Base-by-base conservation (phyloP, 225 moss, liverwort and hornwort genomes). In the Pseudisothecium myosuroides region DNA sequence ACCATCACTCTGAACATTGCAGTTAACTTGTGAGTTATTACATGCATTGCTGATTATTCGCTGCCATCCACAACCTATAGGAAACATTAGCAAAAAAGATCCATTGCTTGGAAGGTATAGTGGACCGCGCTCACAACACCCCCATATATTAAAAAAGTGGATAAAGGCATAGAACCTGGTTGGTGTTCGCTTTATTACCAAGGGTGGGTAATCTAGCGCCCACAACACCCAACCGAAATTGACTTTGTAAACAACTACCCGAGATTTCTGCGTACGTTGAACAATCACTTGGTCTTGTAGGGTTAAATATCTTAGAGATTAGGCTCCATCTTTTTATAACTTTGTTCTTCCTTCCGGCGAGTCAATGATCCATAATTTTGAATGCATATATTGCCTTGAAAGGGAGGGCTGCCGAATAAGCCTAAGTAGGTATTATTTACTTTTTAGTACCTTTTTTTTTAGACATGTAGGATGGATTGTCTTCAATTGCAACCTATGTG, bases 181-280 rank as follows among this genome's bases (percentile, higher is more conserved):
- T n/a, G n/a, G n/a, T n/a, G n/a, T n/a, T n/a, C n/a, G n/a, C n/a
- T n/a, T n/a, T n/a, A n/a, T n/a, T n/a, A n/a, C n/a, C n/a, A n/a
- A n/a, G n/a, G n/a, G n/a, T n/a, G n/a, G n/a, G n/a, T n/a, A n/a
- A n/a, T n/a, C n/a, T n/a, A n/a, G n/a, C n/a, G n/a, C n/a, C n/a
- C n/a, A n/a, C n/a, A 14, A 71, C 9, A 15, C 4, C 26, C 1
- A 1, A 41, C 71, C 14, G 26, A 39, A 26, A 41, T 41, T 41
- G 71, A 14, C 5, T 71, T 14, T 26, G 14, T 14, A 8, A 1
- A 14, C 24, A 14, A 39, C 13, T 14, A 41, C 3, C 4, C 0
- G 0, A 21, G 9, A 43, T 9, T 16, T 5, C 43, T 28, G 5
- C 3, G 0, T 27, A 27, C 0, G 0, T 71, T 41, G 41, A 71